phyloP scores from a whole-genome alignment of 2,329 filamentous ascomycete genomes.

The Colletotrichum sp. region DNA sequence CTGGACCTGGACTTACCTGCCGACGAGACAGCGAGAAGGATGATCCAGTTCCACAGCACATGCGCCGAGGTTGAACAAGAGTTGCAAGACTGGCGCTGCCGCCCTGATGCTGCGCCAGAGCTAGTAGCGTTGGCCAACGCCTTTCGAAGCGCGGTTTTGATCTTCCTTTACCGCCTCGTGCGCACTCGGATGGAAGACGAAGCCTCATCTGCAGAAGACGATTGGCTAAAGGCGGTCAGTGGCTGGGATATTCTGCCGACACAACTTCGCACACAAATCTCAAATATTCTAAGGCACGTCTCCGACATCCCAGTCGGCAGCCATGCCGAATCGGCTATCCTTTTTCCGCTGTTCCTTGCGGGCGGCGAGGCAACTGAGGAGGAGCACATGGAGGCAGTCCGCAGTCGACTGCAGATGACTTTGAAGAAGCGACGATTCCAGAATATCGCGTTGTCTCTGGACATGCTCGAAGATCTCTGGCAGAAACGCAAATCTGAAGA shows the following conservation, averaged over 20 bases:
- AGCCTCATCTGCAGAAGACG: not conserved
- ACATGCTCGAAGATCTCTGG: constrained; percentile 7
- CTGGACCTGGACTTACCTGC: not conserved
- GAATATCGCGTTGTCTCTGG: not conserved
- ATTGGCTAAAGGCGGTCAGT: not conserved
- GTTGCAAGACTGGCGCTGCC: constrained; percentile 8
- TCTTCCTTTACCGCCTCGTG: constrained; percentile 6
- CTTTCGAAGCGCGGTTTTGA: constrained; percentile 1
- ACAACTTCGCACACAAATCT: constrained; percentile 9
- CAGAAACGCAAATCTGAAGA: not conserved
- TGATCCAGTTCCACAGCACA: not conserved
- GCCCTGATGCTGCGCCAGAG: not conserved
- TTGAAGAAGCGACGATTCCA: constrained; percentile 7
- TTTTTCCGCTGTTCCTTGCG: constrained; percentile 19
- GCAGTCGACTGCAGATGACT: constrained; percentile 3
- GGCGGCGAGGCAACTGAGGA: constrained; percentile 15
- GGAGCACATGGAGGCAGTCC: constrained; percentile 1
- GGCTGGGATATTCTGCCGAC: constrained; percentile 1
- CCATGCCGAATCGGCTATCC: constrained; percentile 10
- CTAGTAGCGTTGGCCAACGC: constrained; percentile 3
- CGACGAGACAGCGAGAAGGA: not conserved
- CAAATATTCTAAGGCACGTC: constrained; percentile 2
- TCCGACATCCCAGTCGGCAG: constrained; percentile 1
- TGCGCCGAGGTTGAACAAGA: constrained; percentile 5
- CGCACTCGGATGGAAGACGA: not conserved